These are phyloP conservation scores for Pichia sp. DNA, from an alignment of 1,139 yeast species.

Conservation along the genomic window DNA sequence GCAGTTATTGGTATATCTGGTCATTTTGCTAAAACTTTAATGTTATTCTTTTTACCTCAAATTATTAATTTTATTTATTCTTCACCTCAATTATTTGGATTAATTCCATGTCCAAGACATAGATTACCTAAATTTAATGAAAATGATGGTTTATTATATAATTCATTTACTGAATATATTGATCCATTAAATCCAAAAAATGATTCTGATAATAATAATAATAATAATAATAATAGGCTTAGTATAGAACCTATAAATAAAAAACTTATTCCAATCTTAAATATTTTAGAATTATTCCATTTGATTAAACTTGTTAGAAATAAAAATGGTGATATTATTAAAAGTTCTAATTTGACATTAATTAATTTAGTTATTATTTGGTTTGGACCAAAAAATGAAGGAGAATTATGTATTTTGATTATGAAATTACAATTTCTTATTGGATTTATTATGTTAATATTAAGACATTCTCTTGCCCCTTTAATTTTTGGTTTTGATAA, in stretches of 20 bases:
- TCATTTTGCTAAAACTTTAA: slow-evolving; percentile 88
- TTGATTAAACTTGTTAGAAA: slow-evolving; percentile 43
- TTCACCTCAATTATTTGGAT: slow-evolving; percentile 77
- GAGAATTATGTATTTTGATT: slow-evolving; percentile 55
- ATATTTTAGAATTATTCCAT: slow-evolving; percentile 37
- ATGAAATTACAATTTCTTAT: slow-evolving; percentile 55
- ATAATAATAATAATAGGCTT: too few relatives aligned
- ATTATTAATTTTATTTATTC: slow-evolving; percentile 84
- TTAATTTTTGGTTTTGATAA: slow-evolving; percentile 88
- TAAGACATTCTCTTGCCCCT: slow-evolving; percentile 82
- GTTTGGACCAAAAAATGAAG: slow-evolving; percentile 89
- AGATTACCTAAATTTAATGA: slow-evolving; percentile 74
- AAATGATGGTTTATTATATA: slow-evolving; percentile 66
- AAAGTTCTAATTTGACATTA: slow-evolving; percentile 77
- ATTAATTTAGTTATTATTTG: slow-evolving; percentile 77
- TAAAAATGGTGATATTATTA: slow-evolving; percentile 31
- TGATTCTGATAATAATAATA: slow-evolving; percentile 24
- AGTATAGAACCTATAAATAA: slow-evolving; percentile 15
- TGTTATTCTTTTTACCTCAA: slow-evolving; percentile 84
- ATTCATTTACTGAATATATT: slow-evolving; percentile 53
- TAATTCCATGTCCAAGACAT: slow-evolving; percentile 94
- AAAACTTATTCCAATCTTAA: slow-evolving; percentile 31
- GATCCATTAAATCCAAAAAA: slow-evolving; percentile 2
- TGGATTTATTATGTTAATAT: slow-evolving; percentile 61
- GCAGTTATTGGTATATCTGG: slow-evolving; percentile 96